Evolutionary conservation across 495 filamentous ascomycete genomes (phyloP).

Genomic region (Aspergillus nanangensis): DNA sequence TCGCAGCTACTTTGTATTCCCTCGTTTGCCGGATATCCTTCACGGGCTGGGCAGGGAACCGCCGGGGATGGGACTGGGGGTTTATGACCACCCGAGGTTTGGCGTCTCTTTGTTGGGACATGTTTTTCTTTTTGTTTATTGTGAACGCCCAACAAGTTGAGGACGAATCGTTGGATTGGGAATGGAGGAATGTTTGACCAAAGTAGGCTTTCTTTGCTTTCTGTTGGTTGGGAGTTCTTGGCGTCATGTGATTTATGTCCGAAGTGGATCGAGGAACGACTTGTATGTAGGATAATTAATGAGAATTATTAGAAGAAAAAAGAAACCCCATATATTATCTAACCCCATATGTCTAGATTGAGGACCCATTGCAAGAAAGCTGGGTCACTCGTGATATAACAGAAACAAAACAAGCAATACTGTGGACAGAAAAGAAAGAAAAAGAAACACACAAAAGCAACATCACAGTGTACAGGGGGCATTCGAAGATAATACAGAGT

Average conservation of each 20-base stretch:
- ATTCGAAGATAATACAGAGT: neutral
- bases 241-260: neutral
- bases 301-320: too few species aligned
- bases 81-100: slow-evolving; percentile 11
- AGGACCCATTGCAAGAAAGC: too few species aligned
- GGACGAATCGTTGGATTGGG: too few species aligned
- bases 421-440: neutral
- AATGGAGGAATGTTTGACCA: too few species aligned
- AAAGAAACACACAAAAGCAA: neutral
- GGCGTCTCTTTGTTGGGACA: neutral
- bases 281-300: neutral
- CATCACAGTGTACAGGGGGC: neutral
- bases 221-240: neutral
- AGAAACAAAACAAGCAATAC: too few species aligned
- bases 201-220: neutral
- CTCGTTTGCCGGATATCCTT: slow-evolving; percentile 26
- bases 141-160: too few species aligned
- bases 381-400: too few species aligned
- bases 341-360: too few species aligned
- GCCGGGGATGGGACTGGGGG: slow-evolving; percentile 6
- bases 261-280: neutral
- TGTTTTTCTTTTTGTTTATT: slow-evolving; percentile 7
- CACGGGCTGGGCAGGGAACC: slow-evolving; percentile 1
- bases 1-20: slow-evolving; percentile 24
- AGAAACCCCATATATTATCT: too few species aligned